These are phyloP conservation scores for Chenopodium formosanum DNA, from an alignment of 148 eudicot species.

Conservation along the genomic window DNA sequence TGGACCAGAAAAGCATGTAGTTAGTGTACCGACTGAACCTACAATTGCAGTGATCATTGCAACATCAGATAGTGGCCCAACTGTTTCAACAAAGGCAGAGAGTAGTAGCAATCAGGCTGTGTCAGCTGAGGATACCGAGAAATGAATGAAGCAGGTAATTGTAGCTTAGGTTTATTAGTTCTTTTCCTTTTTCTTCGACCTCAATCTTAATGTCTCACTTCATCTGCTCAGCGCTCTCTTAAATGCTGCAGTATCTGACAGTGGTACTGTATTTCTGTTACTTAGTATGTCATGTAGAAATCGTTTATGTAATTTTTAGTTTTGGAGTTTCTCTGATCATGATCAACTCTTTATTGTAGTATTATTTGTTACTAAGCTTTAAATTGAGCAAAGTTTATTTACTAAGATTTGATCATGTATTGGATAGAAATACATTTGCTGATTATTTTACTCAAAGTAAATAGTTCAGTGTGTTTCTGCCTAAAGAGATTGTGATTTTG, in stretches of 20 bases:
- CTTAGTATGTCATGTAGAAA: neutral
- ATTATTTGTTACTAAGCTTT: no score
- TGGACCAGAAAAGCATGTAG: slow-evolving; percentile 20
- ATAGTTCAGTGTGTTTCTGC: neutral
- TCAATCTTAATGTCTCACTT: neutral
- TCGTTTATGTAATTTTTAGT: neutral
- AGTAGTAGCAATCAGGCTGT: neutral
- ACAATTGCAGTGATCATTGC: neutral
- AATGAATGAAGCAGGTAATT: neutral
- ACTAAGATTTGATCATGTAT: neutral
- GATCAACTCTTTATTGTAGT: neutral
- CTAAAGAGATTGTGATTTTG: neutral
- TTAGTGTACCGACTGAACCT: neutral
- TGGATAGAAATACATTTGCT: neutral
- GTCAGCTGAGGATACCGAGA: neutral
- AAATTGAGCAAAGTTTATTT: no score
- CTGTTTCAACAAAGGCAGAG: neutral
- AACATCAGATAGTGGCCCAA: neutral
- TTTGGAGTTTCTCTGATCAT: no score
- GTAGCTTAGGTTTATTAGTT: neutral
- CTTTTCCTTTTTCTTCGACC: neutral
- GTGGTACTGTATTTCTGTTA: neutral
- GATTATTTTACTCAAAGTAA: neutral
- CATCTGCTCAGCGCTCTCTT: neutral
- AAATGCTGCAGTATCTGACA: neutral